Evolutionary conservation across 2,329 filamentous ascomycete genomes (phyloP), one percentile per base, ranked within the genome.

Genomic region (Aspergillus nomiae): DNA sequence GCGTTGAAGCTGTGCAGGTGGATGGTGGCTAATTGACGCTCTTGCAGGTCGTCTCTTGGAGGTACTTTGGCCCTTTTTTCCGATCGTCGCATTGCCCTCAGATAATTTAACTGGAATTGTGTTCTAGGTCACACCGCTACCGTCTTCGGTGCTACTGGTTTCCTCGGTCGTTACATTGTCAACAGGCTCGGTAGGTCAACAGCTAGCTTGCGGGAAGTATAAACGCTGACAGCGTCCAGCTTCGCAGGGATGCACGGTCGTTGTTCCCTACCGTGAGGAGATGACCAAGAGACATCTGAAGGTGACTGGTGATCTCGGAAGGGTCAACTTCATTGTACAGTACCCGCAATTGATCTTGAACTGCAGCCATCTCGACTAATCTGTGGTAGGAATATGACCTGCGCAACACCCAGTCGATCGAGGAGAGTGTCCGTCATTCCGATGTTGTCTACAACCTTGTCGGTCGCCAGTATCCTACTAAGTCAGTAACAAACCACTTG

Each of bases 241-340:
- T 71, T 90, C 92, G 67, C 89, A 93, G 82, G 95, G 95, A 89
- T 96, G 92, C 81, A 97, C 91, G 45, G 95, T 99, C 46, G 88
- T 99, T 64, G 81, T 98, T 64, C 95, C 95, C 56, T 99, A 88
- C 85, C 90, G 95, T 53, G 95, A 99, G 84, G 95, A 98, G 81
- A 98, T 97, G 94, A 85, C 90, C 71, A 98, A 98, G 86, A 90
- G 95, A 71, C 94, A 98, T 83, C 84, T 99, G 75, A 98, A 98
- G 83, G 89, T 97, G 63, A 86, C 92, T n/a, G 95, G 95, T 81
- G 95, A 99, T 80, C 85, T 99, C 65, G 95, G 95, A 66, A 88
- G 92, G 71, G 87, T 99, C 61, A 84, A 91, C 72, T 98, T 99
- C 80, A 85, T 96, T 73, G 91, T 94, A 77, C 61, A 73, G 43